phyloP scores from a whole-genome alignment of 768 basidiomycete species.

The Favolaschia claudopus region DNA sequence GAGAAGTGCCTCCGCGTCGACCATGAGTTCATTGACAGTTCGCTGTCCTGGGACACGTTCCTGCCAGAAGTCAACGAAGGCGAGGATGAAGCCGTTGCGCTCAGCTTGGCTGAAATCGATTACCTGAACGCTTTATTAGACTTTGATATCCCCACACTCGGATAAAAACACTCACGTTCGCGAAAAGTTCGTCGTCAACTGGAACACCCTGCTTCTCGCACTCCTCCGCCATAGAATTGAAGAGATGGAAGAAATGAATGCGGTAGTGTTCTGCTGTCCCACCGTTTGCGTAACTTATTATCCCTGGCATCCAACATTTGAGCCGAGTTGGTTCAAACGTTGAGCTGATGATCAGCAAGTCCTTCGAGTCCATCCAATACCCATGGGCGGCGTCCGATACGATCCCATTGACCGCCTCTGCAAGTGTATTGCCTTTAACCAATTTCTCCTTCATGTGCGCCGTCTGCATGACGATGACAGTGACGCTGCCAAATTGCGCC shows the following conservation, averaged over 20 bases:
- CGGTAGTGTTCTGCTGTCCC: conserved; percentile 36
- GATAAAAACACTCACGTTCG: not conserved
- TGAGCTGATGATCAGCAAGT: too few relatives aligned
- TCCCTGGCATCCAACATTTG: too few relatives aligned
- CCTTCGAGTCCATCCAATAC: too few relatives aligned
- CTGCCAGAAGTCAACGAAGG: conserved; percentile 33
- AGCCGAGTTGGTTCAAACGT: too few relatives aligned
- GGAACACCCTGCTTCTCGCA: conserved; percentile 6
- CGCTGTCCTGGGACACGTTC: not conserved
- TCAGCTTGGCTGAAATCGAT: conserved; percentile 45
- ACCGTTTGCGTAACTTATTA: too few relatives aligned
- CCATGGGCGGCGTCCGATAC: too few relatives aligned
- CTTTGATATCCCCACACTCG: not conserved
- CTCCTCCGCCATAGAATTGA: conserved; percentile 36
- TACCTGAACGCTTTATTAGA: conserved; percentile 25
- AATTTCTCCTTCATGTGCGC: too few relatives aligned
- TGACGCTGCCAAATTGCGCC: too few relatives aligned
- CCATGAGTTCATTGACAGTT: conserved; percentile 5
- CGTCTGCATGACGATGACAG: too few relatives aligned
- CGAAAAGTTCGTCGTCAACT: conserved; percentile 2
- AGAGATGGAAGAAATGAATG: conserved; percentile 37
- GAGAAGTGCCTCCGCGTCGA: conserved; percentile 18
- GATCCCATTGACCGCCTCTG: too few relatives aligned
- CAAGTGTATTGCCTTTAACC: too few relatives aligned
- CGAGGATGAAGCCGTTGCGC: conserved; percentile 35